Percentiles rank a stretch among this genome's conserved stretches.
Evolutionary conservation across 139 green algal genomes (phyloP).

Genomic region (Chlamydomonas sp.): DNA sequence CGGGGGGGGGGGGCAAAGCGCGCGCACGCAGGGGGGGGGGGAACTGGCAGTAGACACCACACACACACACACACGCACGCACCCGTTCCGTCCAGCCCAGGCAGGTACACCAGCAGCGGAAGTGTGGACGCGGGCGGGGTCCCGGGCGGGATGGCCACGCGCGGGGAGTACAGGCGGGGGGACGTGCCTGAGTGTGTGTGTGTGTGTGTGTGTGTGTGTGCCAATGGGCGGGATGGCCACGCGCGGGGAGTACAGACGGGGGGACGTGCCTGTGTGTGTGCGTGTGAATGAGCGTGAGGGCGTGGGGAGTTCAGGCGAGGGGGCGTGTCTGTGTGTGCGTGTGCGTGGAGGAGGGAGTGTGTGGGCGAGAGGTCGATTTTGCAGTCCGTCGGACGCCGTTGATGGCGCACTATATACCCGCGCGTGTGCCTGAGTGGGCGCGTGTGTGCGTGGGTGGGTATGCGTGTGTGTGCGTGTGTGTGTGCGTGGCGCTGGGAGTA

Average conservation of each 20-base stretch:
- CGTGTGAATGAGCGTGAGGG: slow-evolving; percentile 14
- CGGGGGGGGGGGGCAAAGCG: neutral
- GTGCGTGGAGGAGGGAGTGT: too few species aligned
- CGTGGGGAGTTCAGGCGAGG: slow-evolving; percentile 21
- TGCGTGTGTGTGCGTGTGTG: too few species aligned
- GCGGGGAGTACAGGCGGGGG: slow-evolving; percentile 23
- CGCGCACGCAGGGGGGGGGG: neutral
- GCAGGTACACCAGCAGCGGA: slow-evolving; percentile 71
- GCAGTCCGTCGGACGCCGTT: too few species aligned
- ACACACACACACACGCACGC: neutral
- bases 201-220: slow-evolving; percentile 14
- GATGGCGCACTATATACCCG: too few species aligned
- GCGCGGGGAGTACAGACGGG: slow-evolving; percentile 21
- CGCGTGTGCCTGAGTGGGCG: too few species aligned
- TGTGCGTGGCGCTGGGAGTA: too few species aligned
- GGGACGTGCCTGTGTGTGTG: slow-evolving; percentile 3
- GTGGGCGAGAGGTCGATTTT: too few species aligned
- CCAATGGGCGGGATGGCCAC: neutral
- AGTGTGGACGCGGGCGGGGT: slow-evolving; percentile 25
- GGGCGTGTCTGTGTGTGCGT: too few species aligned
- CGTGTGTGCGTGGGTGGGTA: too few species aligned
- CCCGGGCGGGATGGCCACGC: slow-evolving; percentile 1
- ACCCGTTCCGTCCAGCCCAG: slow-evolving; percentile 38
- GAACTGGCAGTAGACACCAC: neutral
- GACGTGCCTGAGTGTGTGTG: too few species aligned